Evolutionary conservation across 768 basidiomycete species (phyloP).

Genomic region (Russula compacta): DNA sequence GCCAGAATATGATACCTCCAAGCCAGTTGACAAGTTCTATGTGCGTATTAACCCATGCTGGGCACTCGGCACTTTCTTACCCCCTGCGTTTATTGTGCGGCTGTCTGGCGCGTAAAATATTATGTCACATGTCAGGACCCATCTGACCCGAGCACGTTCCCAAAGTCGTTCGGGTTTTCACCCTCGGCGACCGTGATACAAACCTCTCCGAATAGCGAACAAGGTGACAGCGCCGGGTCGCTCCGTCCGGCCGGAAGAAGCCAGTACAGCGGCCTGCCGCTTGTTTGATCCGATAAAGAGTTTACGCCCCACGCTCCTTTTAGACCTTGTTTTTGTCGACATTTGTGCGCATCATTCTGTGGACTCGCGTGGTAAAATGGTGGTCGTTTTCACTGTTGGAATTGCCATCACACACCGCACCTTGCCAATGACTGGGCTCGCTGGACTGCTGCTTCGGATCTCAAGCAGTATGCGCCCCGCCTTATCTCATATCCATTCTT

Average conservation of each 20-base stretch:
- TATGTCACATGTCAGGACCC: neutral
- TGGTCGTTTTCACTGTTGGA: no score
- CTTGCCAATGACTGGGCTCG: no score
- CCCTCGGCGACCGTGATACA: neutral
- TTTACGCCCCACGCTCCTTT: neutral
- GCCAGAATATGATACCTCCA: neutral
- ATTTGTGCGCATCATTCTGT: no score
- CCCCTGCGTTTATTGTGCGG: no score
- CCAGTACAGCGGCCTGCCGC: neutral
- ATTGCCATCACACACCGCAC: no score
- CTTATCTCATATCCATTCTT: no score
- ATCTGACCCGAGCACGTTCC: constrained; percentile 2
- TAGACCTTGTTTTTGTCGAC: no score
- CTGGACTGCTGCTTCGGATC: no score
- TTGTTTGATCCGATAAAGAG: neutral
- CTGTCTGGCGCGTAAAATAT: neutral
- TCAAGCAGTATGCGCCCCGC: no score
- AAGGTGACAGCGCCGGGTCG: neutral
- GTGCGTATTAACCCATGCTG: neutral
- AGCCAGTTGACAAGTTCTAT: neutral
- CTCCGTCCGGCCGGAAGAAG: neutral
- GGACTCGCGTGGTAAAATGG: no score
- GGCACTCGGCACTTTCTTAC: neutral
- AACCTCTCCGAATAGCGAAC: neutral
- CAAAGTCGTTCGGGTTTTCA: neutral